Base-by-base conservation (phyloP, 2,329 filamentous ascomycete species). In the Exophiala aquamarina region DNA sequence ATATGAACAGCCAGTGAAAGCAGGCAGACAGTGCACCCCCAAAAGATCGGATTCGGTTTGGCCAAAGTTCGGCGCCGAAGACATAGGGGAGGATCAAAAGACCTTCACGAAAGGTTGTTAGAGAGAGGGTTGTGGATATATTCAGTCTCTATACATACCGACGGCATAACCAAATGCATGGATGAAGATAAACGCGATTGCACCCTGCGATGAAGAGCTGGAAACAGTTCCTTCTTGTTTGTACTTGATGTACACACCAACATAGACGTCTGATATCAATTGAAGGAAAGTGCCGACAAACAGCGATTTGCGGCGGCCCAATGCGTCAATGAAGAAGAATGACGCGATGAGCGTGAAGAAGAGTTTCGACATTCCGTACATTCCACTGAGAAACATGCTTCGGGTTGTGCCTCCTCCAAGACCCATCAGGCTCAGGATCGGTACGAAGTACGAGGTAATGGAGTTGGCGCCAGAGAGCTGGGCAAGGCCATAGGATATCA, bases 81-180 rank as follows among this genome's bases (percentile, higher is more conserved):
- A 75, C 62, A 41, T 73, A 75, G 0, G 72, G 72, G 1, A 75
- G 64, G 21, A 68, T 62, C 1, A 70, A 55, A 14, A 68, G 63
- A 40, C 64, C 65, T 63, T 23, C n/a, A 29, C 11, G n/a, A n/a
- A n/a, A n/a, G n/a, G 23, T 11, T 26, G 23, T 26, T 26, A 26
- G 23, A 6, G 23, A 6, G 23, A 26, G 11, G 11, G 23, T 11
- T 26, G 14, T 13, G n/a, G n/a, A 34, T n/a, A 14, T 13, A 11
- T 9, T n/a, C n/a, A 26, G 9, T 18, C 15, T 8, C 4, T 8
- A 37, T 41, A 63, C 63, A 54, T 62, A 55, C 66, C 67, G 17
- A 67, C 62, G 14, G 66, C 64, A 52, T 72, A 75, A 3, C 70
- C 73, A 36, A 75, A 72, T 1, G 63, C 71, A 41, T 75, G 72